Evolutionary conservation across 495 filamentous ascomycete genomes (phyloP).

Genomic region (Neurospora sp.): DNA sequence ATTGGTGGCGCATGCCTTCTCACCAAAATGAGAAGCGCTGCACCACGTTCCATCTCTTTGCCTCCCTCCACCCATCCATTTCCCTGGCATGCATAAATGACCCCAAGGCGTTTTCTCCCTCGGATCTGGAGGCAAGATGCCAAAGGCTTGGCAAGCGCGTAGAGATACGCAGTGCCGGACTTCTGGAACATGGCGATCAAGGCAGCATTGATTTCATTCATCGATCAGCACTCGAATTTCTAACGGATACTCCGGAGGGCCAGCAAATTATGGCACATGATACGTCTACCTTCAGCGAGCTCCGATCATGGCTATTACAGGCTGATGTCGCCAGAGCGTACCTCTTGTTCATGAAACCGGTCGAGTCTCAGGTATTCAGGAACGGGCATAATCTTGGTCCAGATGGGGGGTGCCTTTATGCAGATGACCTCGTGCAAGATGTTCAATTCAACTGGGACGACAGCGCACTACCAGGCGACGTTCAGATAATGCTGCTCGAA

Average conservation of each 20-base stretch:
- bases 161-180: conserved; percentile 6
- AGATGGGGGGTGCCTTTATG: no score
- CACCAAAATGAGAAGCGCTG: no score
- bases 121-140: neutral
- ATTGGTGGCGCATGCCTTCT: neutral
- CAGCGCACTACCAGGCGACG: neutral
- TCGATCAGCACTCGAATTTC: conserved; percentile 11
- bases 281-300: neutral
- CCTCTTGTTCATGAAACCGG: neutral
- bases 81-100: neutral
- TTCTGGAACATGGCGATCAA: conserved; percentile 1
- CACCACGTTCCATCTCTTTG: conserved; percentile 1
- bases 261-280: conserved; percentile 4
- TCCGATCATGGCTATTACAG: neutral
- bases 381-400: no score
- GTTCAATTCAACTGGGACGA: neutral
- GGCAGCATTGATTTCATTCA: conserved; percentile 7
- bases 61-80: conserved; percentile 4
- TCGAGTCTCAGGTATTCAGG: no score
- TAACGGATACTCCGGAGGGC: conserved; percentile 2
- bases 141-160: neutral
- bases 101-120: neutral
- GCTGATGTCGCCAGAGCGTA: neutral
- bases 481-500: neutral
- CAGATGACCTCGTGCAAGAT: neutral